phyloP scores from a whole-genome alignment of 108 stramenopile species.

The Fragilaria crotonensis region DNA sequence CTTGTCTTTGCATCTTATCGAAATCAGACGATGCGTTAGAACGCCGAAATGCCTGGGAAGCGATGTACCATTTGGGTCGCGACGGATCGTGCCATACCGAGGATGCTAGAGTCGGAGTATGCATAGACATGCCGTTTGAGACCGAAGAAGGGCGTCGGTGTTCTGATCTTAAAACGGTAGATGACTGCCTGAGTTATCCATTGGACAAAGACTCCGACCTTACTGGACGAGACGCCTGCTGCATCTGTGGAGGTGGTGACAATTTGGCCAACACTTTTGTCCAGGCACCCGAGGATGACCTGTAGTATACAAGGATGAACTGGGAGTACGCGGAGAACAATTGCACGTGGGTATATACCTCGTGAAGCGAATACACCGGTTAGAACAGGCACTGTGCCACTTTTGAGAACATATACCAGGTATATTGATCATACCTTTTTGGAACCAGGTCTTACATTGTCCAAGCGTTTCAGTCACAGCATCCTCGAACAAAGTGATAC shows the following conservation, averaged over 20 bases:
- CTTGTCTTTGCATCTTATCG: not conserved
- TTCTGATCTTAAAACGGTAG: not conserved
- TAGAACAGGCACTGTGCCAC: no score
- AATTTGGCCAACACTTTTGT: not conserved
- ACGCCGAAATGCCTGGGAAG: not conserved
- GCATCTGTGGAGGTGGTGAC: not conserved
- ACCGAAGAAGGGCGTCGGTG: not conserved
- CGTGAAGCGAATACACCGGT: no score
- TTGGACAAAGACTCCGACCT: not conserved
- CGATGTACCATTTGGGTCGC: not conserved
- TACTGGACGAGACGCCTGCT: not conserved
- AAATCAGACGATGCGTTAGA: not conserved
- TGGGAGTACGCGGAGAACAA: no score
- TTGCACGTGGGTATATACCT: no score
- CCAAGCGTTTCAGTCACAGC: no score
- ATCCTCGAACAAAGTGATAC: no score
- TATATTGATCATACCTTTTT: no score
- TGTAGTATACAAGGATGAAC: no score
- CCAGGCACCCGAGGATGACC: not conserved
- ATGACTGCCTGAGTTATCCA: not conserved
- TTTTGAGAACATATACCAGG: no score
- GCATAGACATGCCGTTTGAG: conserved; percentile 19
- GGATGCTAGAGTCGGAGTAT: not conserved
- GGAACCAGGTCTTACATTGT: no score
- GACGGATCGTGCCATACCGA: not conserved